phyloP scores from a whole-genome alignment of 75 land plant species.

The Isoetes taiwanensis region DNA sequence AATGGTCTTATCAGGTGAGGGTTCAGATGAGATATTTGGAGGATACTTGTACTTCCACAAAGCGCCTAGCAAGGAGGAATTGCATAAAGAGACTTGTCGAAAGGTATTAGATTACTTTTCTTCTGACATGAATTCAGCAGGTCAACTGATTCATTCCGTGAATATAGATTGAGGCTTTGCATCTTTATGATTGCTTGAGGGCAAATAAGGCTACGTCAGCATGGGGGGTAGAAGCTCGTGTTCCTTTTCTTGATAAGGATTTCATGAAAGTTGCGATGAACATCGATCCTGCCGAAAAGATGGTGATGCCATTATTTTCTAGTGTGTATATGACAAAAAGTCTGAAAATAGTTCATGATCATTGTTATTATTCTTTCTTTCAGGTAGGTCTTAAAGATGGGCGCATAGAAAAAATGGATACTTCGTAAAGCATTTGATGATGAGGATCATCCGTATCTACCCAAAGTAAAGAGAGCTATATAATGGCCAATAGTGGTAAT shows the following conservation, averaged over 20 bases:
- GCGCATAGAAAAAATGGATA: constrained; percentile 4
- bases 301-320: background rate
- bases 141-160: background rate
- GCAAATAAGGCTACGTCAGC: background rate
- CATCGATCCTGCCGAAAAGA: constrained; percentile 1
- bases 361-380: background rate
- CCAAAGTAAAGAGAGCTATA: background rate
- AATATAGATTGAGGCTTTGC: background rate
- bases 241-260: constrained; percentile 5
- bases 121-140: background rate
- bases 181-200: background rate
- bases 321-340: background rate
- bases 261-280: background rate
- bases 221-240: background rate
- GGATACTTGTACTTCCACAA: constrained; percentile 7
- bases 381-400: background rate
- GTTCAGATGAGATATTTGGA: background rate
- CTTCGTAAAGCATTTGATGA: background rate
- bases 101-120: background rate
- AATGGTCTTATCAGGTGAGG: background rate
- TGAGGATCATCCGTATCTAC: background rate
- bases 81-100: background rate
- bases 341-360: background rate
- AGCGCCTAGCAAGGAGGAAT: constrained; percentile 6
- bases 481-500: too few relatives aligned